Evolutionary conservation across 176 grass and related monocot species (phyloP), one percentile per base, ranked within the genome.

Genomic region (Tuctoria greenei): DNA sequence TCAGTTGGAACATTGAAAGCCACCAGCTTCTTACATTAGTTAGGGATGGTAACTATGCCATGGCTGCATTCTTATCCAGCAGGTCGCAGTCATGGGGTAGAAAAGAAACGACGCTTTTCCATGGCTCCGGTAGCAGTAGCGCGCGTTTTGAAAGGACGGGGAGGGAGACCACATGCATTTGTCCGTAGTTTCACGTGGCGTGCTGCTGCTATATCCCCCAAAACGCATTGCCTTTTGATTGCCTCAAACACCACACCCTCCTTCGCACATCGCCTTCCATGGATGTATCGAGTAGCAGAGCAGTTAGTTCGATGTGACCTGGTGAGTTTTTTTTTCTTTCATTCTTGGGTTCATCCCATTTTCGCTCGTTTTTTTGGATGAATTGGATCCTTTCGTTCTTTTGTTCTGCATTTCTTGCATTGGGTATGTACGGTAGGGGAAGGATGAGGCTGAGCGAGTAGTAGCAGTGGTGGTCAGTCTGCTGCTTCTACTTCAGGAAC

Each of bases 101-200:
- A 58, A 58, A 13, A 1, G 23, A 67, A 26, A 73, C 55, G 52
- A 61, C 23, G 56, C 14, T 57, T 67, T 86, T 61, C 63, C 27
- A 64, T 83, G 72, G 12, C 67, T 49, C 23, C 49, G 10, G 41
- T 54, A 51, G 6, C 21, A 7, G 14, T 36, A 21, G 21, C 31
- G 25, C 34, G 81, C 18, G 82, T 20, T 44, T 70, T 63, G 63
- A 77, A 78, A 84, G 56, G 34, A 25, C 38, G 63, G 50, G 31
- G 43, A 45, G 36, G 65, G 82, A 78, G 74, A 85, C 67, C 85
- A 87, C 86, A 88, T 88, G 86, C 81, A 49, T 74, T 40, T 88
- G 81, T 84, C 81, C 64, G 24, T 84, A 69, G 37, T 54, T 70
- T 79, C 86, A 84, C 86, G 58, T 84, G 86, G 69, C 42, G 45